Conservation (phyloP, 1,139 yeast species). For the Pichia sp. region DNA sequence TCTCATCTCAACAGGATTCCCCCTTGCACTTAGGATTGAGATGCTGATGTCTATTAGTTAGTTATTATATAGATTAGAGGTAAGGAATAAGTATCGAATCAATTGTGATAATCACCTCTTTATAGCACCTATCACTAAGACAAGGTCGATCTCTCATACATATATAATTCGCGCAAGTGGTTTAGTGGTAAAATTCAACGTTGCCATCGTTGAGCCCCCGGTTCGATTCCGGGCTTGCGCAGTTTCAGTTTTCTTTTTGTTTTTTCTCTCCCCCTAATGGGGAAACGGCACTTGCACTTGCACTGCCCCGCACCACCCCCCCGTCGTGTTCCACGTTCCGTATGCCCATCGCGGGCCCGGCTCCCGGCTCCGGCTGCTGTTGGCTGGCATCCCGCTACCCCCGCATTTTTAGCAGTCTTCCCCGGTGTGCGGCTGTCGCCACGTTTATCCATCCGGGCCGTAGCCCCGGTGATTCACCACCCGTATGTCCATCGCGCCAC, state of each 20-base stretch:
- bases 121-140: no score
- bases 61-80: no score
- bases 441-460: slow-evolving; percentile 1
- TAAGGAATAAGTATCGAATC: no score
- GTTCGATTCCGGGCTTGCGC: slow-evolving; percentile 19
- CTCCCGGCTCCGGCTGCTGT: not conserved
- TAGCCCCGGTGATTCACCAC: not conserved
- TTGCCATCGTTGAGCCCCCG: slow-evolving; percentile 20
- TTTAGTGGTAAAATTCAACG: slow-evolving; percentile 19
- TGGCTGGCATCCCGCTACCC: not conserved
- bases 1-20: no score
- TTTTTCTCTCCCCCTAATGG: no score
- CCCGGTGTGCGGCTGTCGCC: not conserved
- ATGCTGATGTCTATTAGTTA: no score
- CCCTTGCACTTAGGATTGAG: no score
- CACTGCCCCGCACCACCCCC: not conserved
- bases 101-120: no score
- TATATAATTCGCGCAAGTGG: slow-evolving; percentile 16
- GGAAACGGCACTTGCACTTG: not conserved
- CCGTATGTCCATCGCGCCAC: not conserved
- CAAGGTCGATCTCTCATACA: no score
- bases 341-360: not conserved
- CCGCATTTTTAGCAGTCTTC: not conserved
- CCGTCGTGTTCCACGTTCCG: not conserved
- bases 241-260: not conserved